Evolutionary conservation across 768 basidiomycete species (phyloP), one percentile per base, ranked within the genome.

Genomic region (Calocera cornea): DNA sequence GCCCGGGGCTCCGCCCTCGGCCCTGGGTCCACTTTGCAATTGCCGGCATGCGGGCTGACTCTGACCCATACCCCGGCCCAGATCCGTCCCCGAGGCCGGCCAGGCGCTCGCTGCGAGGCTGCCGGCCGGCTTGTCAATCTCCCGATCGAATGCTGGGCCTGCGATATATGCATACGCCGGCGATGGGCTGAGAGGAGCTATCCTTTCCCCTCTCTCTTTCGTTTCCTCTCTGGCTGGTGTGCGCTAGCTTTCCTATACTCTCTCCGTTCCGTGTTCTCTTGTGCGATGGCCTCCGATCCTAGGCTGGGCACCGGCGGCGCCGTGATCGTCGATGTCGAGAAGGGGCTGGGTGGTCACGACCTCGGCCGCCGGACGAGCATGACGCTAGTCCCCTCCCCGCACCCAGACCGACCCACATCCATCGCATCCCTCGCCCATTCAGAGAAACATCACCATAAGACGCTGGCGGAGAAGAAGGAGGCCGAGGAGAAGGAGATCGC

Each of bases 401-500:
- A 33, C 54, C 31, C 54, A 10, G 54, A 60, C 10, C 54, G 54
- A 19, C 44, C 44, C 31, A 31, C 27, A 2, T 60, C 54, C 31
- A 2, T 60, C 27, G 54, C 31, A 5, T 60, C 54, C 31, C 54
- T 60, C 27, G 54, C 54, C 2, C 27, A 60, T 2, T 10, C 31
- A 14, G 54, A 60, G 27, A 27, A 22, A 19, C 19, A 47, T 47
- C 19, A 3, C 7, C 19, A 47, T 17, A 47, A 47, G 24, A 24
- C 16, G 14, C 27, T 60, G 5, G 44, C 16, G 54, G 31, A 60
- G 27, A 33, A 33, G 54, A 60, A 60, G 31, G 54, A 60, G 54
- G 31, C 11, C 14, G 31, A 60, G 54, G 54, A 60, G 54, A 19
- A 60, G 54, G 54, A 60, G 54, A 60, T 60, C 54, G 54, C 54